Base-by-base conservation (phyloP, 768 basidiomycete genomes). In the Lentinula detonsa region DNA sequence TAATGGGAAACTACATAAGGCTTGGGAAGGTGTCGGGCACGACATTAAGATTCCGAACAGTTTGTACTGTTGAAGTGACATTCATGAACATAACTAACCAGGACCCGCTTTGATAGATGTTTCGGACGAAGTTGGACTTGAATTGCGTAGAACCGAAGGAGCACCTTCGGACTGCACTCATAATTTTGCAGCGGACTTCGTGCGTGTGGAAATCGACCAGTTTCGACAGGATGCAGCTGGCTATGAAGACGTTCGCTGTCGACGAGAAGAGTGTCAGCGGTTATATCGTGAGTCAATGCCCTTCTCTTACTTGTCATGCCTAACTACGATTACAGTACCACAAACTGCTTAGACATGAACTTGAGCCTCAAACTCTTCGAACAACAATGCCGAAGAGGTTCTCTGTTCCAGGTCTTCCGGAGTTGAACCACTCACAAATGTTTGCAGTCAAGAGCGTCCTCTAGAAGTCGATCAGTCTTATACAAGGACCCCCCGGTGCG, bases 41-140 rank as follows among this genome's bases (percentile, higher is more conserved):
- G 97, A 98, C 65, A 88, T 98, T 77, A 99, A 99, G 81, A 93
- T 98, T 61, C 97, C 97, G 16, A 99, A 98, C 76, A 98, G 95
- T 97, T 69, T 61, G 93, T 78, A 6, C 2, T 9, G 51, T 53
- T 35, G 18, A 18, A 11, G 2, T 10, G 49, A 42, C 48, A 39
- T 40, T 16, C 28, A 50, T n/a, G 4, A 5, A 55, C 28, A 11
- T 21, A 52, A 18, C 43, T 61, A 51, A 55, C 53, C 33, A 34
- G 6, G 9, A 61, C 59, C 16, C 21, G 21, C 21, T 21, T 21
- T 21, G 18, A 34, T 70, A 97, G 95, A 98, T 73, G 91, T 98
- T 16, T 98, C 95, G 13, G 97, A 99, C 71, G 97, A 99, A 76
- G 95, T 99, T 72, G 96, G 88, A 2, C 78, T 99, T 65, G 97